Conservation (phyloP, 148 eudicot genomes). For the Rhododendron simsii region DNA sequence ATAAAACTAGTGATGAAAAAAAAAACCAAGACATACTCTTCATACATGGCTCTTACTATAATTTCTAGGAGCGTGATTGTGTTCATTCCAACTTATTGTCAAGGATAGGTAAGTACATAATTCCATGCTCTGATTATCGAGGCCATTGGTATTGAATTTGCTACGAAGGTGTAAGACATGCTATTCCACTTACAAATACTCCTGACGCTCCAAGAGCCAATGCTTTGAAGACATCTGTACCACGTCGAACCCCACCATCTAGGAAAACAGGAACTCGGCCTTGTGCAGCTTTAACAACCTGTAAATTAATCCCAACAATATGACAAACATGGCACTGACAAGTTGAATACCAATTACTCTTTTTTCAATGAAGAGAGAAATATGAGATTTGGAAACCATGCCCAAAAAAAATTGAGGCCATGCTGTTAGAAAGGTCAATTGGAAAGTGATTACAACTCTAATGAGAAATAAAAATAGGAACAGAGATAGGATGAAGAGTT, state of each 20-base stretch:
- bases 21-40: not conserved
- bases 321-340: not conserved
- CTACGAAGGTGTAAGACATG: not conserved
- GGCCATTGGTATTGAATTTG: not conserved
- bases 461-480: not conserved
- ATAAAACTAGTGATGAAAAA: not conserved
- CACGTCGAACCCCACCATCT: conserved; percentile 37
- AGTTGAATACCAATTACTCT: not conserved
- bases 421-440: not conserved
- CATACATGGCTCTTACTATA: not conserved
- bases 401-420: not conserved
- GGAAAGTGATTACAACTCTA: not conserved
- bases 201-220: conserved; percentile 56
- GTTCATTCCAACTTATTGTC: not conserved
- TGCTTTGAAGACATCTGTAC: conserved; percentile 39
- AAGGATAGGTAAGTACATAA: not conserved
- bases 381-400: not conserved
- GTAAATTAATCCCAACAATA: not conserved
- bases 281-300: conserved; percentile 31
- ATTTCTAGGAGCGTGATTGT: not conserved
- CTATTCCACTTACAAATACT: conserved; percentile 65
- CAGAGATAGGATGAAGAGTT: not conserved
- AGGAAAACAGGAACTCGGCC: conserved; percentile 32
- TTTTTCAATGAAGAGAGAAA: not conserved
- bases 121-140: not conserved